These are phyloP conservation scores for Thelonectria olida DNA, from an alignment of 2,329 filamentous ascomycete species.

Conservation along the genomic window DNA sequence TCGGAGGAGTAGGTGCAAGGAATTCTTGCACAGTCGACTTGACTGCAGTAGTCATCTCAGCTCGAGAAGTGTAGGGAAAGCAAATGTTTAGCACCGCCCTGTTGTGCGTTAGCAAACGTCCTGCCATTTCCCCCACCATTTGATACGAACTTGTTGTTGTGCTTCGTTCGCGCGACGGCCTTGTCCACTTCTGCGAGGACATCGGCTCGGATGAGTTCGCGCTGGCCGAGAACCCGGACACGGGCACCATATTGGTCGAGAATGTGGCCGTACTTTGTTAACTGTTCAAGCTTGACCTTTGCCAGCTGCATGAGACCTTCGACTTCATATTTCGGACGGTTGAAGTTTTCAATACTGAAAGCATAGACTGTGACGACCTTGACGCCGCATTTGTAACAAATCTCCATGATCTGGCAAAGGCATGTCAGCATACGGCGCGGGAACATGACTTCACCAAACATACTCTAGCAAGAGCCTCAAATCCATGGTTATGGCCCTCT, in stretches of 20 bases:
- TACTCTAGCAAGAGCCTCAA: constrained; percentile 91
- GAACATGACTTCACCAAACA: constrained; percentile 54
- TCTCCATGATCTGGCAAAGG: constrained; percentile 80
- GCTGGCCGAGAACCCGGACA: constrained; percentile 85
- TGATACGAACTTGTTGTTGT: constrained; percentile 76
- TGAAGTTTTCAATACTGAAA: constrained; percentile 99
- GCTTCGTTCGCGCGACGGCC: constrained; percentile 85
- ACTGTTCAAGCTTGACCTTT: constrained; percentile 90
- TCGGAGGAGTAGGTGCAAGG: constrained; percentile 73
- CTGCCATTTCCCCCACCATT: not conserved
- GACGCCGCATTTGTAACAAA: constrained; percentile 97
- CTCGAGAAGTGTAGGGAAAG: constrained; percentile 95
- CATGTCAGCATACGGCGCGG: constrained; percentile 11
- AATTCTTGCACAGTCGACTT: constrained; percentile 89
- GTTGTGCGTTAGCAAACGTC: constrained; percentile 19
- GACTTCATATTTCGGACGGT: constrained; percentile 94
- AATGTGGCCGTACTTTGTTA: constrained; percentile 92
- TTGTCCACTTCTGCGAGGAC: constrained; percentile 89
- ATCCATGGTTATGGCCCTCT: constrained; percentile 94
- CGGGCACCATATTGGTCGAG: constrained; percentile 91
- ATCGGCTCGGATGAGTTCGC: constrained; percentile 84
- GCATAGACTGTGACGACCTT: constrained; percentile 98
- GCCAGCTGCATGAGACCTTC: constrained; percentile 98
- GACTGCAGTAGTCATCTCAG: constrained; percentile 93
- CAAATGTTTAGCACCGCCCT: constrained; percentile 85